phyloP scores from a whole-genome alignment of 2,329 filamentous ascomycete species.

The Sarocladium brachiariae region DNA sequence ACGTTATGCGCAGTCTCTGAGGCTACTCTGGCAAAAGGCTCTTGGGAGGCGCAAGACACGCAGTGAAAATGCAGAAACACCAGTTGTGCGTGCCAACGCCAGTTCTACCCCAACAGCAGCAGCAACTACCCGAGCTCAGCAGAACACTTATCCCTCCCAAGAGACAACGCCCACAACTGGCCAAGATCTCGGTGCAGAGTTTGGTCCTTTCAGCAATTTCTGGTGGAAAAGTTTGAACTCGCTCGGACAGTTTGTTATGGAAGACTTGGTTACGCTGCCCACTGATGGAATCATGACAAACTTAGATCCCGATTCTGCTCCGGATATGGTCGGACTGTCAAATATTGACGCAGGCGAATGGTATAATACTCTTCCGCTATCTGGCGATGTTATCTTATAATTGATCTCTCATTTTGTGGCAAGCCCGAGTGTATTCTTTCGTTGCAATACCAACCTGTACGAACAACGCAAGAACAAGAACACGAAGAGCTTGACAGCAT shows the following conservation, averaged over 20 bases:
- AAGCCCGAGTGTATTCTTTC: too few relatives aligned
- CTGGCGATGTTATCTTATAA: neutral
- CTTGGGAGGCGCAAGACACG: slow-evolving; percentile 12
- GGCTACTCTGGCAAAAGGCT: slow-evolving; percentile 49
- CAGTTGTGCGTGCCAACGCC: slow-evolving; percentile 4
- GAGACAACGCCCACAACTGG: neutral
- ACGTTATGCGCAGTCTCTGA: slow-evolving; percentile 53
- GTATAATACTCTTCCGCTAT: neutral
- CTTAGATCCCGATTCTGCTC: neutral
- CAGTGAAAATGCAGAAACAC: slow-evolving; percentile 5
- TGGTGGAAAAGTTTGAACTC: slow-evolving; percentile 56
- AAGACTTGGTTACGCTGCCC: slow-evolving; percentile 17
- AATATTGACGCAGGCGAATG: neutral
- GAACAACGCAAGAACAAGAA: too few relatives aligned
- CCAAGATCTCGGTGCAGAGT: slow-evolving; percentile 25
- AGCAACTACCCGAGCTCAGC: slow-evolving; percentile 16
- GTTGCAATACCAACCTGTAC: too few relatives aligned
- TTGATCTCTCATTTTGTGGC: too few relatives aligned
- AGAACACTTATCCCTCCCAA: slow-evolving; percentile 9
- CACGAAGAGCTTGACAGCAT: too few relatives aligned
- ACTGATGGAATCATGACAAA: slow-evolving; percentile 20
- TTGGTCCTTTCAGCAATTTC: slow-evolving; percentile 46
- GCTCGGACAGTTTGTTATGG: slow-evolving; percentile 45
- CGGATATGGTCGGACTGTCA: neutral
- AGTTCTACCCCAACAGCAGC: slow-evolving; percentile 22